Evolutionary conservation across 2,329 filamentous ascomycete species (phyloP).

Genomic region (Paecilomyces sp.): DNA sequence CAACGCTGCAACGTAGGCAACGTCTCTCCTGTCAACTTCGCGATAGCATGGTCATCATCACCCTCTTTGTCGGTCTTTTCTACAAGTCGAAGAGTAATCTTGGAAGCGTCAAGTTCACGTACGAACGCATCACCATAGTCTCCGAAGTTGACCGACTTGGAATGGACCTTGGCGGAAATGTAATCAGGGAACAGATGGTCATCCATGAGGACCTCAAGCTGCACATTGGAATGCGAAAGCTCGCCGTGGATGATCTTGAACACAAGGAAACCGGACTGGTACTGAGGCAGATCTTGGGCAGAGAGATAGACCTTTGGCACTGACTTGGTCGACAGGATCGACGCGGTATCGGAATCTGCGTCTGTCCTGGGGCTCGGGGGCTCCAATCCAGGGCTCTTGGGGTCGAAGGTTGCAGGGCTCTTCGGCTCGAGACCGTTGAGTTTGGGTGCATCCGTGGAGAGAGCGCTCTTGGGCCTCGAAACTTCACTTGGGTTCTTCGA

Average conservation of each 20-base stretch:
- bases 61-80: slow-evolving; percentile 70
- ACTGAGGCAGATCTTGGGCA: slow-evolving; percentile 13
- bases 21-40: slow-evolving; percentile 77
- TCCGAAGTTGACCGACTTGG: slow-evolving; percentile 65
- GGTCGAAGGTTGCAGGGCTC: neutral
- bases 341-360: neutral
- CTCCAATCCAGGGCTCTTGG: neutral
- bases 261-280: slow-evolving; percentile 78
- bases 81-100: slow-evolving; percentile 77
- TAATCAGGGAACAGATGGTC: slow-evolving; percentile 92
- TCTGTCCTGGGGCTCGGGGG: neutral
- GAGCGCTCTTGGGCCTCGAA: slow-evolving; percentile 10
- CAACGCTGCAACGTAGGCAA: slow-evolving; percentile 82
- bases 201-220: slow-evolving; percentile 85
- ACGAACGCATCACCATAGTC: slow-evolving; percentile 94
- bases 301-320: slow-evolving; percentile 2
- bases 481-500: slow-evolving; percentile 22
- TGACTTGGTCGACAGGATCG: neutral
- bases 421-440: neutral
- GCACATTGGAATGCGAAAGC: slow-evolving; percentile 65
- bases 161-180: slow-evolving; percentile 66
- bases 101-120: slow-evolving; percentile 93
- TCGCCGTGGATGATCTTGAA: slow-evolving; percentile 92
- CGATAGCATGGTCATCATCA: slow-evolving; percentile 64
- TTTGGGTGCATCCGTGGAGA: neutral